These are phyloP conservation scores for Sporisorium iseilematis-ciliati DNA, from an alignment of 1,284 basidiomycete genomes.

Conservation along the genomic window DNA sequence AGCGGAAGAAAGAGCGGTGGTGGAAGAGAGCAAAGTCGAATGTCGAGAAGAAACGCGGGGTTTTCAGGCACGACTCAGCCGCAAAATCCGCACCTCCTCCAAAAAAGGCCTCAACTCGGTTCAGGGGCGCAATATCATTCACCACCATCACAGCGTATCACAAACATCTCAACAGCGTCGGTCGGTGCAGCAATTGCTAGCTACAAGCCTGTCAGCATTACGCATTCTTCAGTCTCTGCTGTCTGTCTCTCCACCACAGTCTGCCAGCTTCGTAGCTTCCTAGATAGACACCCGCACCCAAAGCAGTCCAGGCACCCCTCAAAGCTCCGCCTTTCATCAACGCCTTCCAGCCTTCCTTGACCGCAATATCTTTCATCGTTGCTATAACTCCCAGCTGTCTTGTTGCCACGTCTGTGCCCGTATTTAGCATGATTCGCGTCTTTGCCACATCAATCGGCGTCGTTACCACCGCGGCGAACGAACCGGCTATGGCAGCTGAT, in stretches of 20 bases:
- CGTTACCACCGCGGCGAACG: slow-evolving; percentile 49
- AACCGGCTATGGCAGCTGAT: slow-evolving; percentile 52
- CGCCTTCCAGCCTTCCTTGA: slow-evolving; percentile 50
- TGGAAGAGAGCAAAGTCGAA: background rate
- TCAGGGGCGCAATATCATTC: background rate
- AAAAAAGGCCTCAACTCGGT: background rate
- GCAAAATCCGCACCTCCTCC: slow-evolving; percentile 1
- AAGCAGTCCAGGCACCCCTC: slow-evolving; percentile 59
- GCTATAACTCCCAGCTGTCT: slow-evolving; percentile 39
- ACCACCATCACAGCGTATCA: too few species aligned
- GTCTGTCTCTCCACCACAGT: slow-evolving; percentile 61
- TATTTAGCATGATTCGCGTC: slow-evolving; percentile 59
- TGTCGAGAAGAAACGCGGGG: slow-evolving; percentile 16
- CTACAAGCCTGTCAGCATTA: background rate
- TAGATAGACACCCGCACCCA: slow-evolving; percentile 64
- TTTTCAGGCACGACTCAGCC: background rate
- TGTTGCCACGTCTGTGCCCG: slow-evolving; percentile 10
- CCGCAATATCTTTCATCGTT: slow-evolving; percentile 42
- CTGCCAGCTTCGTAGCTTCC: slow-evolving; percentile 62
- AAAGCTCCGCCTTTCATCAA: slow-evolving; percentile 58
- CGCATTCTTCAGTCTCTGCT: slow-evolving; percentile 22
- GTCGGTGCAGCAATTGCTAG: background rate
- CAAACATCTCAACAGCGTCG: too few species aligned
- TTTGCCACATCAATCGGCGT: slow-evolving; percentile 63
- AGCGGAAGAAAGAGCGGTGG: background rate